Conservation (phyloP, 2,329 filamentous ascomycete species). For the Cryoendolithus antarcticus region DNA sequence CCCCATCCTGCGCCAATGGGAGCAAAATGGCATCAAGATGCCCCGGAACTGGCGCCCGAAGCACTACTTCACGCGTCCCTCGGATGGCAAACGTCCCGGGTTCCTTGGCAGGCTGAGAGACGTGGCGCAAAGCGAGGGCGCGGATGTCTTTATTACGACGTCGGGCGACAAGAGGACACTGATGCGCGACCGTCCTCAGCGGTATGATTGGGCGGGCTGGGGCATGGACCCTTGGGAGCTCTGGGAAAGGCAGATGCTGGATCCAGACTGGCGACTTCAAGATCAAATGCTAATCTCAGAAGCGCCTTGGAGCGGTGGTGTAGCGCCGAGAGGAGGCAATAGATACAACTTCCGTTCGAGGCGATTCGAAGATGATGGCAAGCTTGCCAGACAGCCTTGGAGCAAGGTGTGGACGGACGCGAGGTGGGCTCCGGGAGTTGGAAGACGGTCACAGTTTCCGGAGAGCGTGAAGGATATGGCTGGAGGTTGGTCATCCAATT, state of each 20-base stretch:
- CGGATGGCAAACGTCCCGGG: slow-evolving; percentile 28
- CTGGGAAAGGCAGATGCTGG: slow-evolving; percentile 4
- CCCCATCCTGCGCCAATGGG: slow-evolving; percentile 2
- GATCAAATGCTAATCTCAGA: slow-evolving; percentile 17
- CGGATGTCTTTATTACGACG: slow-evolving; percentile 33
- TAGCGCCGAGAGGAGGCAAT: slow-evolving; percentile 11
- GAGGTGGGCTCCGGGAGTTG: slow-evolving; percentile 11
- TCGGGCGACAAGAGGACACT: slow-evolving; percentile 26
- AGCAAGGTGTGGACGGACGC: slow-evolving; percentile 19
- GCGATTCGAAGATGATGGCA: slow-evolving; percentile 10
- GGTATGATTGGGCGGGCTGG: slow-evolving; percentile 26
- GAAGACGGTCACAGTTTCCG: no score
- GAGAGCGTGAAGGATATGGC: no score
- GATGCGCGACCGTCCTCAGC: slow-evolving; percentile 25
- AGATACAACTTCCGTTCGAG: slow-evolving; percentile 19
- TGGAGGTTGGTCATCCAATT: no score
- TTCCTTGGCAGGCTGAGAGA: slow-evolving; percentile 31
- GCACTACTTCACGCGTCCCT: slow-evolving; percentile 33
- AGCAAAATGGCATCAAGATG: slow-evolving; percentile 12
- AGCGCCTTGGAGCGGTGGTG: slow-evolving; percentile 6
- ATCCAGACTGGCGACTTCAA: slow-evolving; percentile 25
- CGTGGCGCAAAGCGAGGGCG: slow-evolving; percentile 28
- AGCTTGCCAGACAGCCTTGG: background rate
- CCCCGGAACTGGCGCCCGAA: slow-evolving; percentile 20
- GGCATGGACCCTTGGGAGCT: slow-evolving; percentile 10